phyloP scores from a whole-genome alignment of 2,329 filamentous ascomycete species.

The Chalara sp. region DNA sequence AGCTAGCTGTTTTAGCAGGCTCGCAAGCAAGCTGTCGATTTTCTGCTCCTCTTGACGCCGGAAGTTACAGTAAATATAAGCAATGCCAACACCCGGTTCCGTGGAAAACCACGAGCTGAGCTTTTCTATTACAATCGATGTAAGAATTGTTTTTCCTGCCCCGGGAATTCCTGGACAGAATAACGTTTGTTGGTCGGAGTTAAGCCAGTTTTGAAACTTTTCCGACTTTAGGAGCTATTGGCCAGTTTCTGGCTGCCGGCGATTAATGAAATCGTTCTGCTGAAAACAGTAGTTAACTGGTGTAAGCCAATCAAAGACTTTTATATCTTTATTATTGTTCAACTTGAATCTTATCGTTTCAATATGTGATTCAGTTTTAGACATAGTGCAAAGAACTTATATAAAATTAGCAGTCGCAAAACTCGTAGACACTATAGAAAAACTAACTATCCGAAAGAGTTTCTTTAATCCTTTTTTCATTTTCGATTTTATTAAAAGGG shows the following conservation, averaged over 20 bases:
- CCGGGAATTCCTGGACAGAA: background rate
- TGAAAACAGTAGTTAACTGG: slow-evolving; percentile 13
- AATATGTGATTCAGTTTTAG: too few species aligned
- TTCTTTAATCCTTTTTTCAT: too few species aligned
- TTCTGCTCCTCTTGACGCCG: background rate
- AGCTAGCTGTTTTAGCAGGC: background rate
- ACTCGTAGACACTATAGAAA: too few species aligned
- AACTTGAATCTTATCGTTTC: too few species aligned
- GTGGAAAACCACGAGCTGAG: slow-evolving; percentile 20
- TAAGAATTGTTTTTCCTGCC: slow-evolving; percentile 39
- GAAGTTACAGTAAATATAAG: background rate
- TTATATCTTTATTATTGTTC: too few species aligned
- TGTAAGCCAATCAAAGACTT: too few species aligned
- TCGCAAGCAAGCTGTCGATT: background rate
- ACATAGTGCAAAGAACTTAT: too few species aligned
- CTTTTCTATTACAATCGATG: slow-evolving; percentile 36
- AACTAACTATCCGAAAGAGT: too few species aligned
- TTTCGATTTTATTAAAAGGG: too few species aligned
- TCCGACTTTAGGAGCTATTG: slow-evolving; percentile 7
- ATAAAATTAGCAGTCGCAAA: too few species aligned
- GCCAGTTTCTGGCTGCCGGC: slow-evolving; percentile 22
- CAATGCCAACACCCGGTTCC: background rate
- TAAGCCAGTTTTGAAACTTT: background rate
- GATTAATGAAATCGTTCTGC: slow-evolving; percentile 32
- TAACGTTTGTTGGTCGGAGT: background rate